These are phyloP conservation scores for Leishmania martiniquensis DNA, from an alignment of 208 protist species.

Conservation along the genomic window DNA sequence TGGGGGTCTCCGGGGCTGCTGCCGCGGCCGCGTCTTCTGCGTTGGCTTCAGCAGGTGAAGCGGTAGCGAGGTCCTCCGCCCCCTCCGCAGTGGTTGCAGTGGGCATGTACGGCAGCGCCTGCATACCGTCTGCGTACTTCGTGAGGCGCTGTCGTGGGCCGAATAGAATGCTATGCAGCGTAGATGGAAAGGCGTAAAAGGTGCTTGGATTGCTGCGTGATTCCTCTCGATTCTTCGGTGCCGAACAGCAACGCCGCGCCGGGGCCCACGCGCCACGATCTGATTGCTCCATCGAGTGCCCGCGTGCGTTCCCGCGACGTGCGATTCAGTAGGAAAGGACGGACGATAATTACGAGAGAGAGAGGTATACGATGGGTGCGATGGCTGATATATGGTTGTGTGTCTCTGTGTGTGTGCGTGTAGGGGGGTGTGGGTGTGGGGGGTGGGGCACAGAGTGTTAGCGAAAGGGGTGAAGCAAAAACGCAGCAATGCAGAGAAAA, in stretches of 20 bases:
- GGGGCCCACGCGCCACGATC: not conserved
- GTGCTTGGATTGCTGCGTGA: slow-evolving; percentile 7
- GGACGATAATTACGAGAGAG: not conserved
- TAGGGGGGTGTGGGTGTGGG: too few relatives aligned
- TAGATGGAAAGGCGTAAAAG: slow-evolving; percentile 29
- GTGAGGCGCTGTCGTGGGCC: slow-evolving; percentile 23
- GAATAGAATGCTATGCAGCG: slow-evolving; percentile 38
- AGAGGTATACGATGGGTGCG: not conserved
- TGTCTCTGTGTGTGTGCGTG: not conserved
- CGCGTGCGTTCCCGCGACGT: not conserved
- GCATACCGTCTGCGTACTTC: slow-evolving; percentile 33
- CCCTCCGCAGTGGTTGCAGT: not conserved
- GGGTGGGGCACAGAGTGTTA: too few relatives aligned
- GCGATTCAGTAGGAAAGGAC: not conserved
- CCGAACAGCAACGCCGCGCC: slow-evolving; percentile 25
- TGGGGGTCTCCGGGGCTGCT: too few relatives aligned
- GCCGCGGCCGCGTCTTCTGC: not conserved
- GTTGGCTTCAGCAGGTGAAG: not conserved
- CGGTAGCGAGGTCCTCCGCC: not conserved
- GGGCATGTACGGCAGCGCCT: not conserved
- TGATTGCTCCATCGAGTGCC: not conserved
- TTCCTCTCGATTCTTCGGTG: slow-evolving; percentile 9
- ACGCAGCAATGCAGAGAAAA: too few relatives aligned
- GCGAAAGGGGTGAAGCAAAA: too few relatives aligned
- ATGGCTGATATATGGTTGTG: not conserved